A percentile compares a stretch with the other conserved stretches of the same genome.
These are phyloP conservation scores for Myrica gale DNA, from an alignment of 306 rosid species.

Conservation along the genomic window DNA sequence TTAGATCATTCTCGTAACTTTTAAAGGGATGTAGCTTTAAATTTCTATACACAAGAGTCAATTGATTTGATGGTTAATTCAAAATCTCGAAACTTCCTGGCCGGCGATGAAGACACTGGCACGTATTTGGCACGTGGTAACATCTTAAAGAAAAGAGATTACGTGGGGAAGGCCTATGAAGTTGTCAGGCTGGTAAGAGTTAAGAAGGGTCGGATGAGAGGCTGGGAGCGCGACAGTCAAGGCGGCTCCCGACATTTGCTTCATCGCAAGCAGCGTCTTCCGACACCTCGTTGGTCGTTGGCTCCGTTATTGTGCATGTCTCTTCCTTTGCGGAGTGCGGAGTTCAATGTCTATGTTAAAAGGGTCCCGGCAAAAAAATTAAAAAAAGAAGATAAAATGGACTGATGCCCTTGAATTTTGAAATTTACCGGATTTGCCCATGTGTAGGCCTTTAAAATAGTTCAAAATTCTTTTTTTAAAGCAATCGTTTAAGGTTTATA, in stretches of 20 bases:
- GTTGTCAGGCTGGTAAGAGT: background rate
- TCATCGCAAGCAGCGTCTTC: conserved; percentile 17
- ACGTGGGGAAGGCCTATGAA: background rate
- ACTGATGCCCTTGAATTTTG: too few species aligned
- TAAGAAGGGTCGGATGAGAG: background rate
- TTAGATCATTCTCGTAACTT: too few species aligned
- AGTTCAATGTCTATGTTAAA: background rate
- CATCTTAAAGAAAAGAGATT: background rate
- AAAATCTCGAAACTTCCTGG: too few species aligned
- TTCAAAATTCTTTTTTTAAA: too few species aligned
- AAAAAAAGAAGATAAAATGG: too few species aligned
- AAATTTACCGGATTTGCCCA: too few species aligned
- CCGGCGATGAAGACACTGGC: background rate
- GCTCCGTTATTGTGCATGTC: conserved; percentile 5
- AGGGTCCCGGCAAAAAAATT: too few species aligned
- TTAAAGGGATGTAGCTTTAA: too few species aligned
- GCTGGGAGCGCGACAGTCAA: conserved; percentile 1
- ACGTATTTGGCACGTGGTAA: background rate
- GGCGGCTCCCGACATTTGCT: conserved; percentile 23
- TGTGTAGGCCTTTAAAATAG: too few species aligned
- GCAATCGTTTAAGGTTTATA: too few species aligned
- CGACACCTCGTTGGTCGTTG: conserved; percentile 30
- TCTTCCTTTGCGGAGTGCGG: background rate
- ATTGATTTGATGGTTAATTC: background rate
- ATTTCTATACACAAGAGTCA: too few species aligned